Base-by-base conservation (phyloP, 2,329 filamentous ascomycete species). In the Aspergillus versicolor region DNA sequence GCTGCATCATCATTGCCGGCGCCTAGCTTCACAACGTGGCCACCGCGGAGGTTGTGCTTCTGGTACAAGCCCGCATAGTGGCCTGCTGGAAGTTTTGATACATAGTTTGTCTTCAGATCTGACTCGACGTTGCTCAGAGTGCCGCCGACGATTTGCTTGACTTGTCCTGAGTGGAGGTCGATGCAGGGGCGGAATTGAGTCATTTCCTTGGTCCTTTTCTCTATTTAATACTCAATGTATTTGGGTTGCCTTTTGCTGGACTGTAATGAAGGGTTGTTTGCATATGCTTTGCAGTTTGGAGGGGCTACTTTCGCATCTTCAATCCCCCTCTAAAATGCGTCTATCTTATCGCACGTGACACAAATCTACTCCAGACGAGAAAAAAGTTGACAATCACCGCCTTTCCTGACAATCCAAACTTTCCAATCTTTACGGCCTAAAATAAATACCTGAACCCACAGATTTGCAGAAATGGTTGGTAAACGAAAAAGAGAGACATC, bases 121-220 rank as follows among this genome's bases (percentile, higher is more conserved):
- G 81, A 73, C 1, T 84, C 84, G 8, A 82, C 74, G 71, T 84
- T 84, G 76, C 89, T 88, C 61, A 99, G 84, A 2, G 94, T 97
- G 58, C 94, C 93, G 65, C 94, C 94, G 41, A 99, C 92, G 66
- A 99, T 99, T 75, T 99, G 94, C 80, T 99, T 99, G 58, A 99
- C 94, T 72, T 93, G 88, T 13, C 94, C 94, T n/a, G 92, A 88
- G 75, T 99, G 94, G 52, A 99, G 84, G 77, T 99, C 94, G 75
- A 99, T 97, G 72, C 94, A 99, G 19, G 94, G 94, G 40, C 94
- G 84, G 71, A 99, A 99, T 66, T 88, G 87, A 3, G 94, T 97
- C 94, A 99, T 96, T 43, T 61, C 17, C 2, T 8, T 49, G 52
- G 15, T 34, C 44, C 45, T 40, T 62, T 49, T 30, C 19, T 17